These are phyloP conservation scores for Iris macrosiphon DNA, from an alignment of 106 monocot genomes.

Conservation along the genomic window DNA sequence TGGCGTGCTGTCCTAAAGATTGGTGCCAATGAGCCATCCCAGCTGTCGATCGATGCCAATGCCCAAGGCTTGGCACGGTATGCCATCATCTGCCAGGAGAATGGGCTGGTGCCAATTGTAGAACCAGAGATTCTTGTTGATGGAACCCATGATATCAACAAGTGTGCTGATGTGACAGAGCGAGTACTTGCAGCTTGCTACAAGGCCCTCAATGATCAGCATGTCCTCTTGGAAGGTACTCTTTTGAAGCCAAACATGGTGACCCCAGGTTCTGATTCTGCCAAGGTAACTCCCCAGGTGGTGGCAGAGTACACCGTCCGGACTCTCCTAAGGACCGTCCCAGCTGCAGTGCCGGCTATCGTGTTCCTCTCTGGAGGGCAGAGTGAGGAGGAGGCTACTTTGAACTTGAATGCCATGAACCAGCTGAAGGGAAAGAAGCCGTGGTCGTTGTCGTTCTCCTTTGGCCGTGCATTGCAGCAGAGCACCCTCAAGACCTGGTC, in stretches of 20 bases:
- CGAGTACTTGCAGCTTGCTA: conserved; percentile 33
- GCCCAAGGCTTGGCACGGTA: conserved; percentile 31
- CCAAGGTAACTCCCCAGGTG: conserved; percentile 25
- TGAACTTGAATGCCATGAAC: conserved; percentile 32
- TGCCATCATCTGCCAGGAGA: conserved; percentile 43
- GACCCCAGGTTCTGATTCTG: conserved; percentile 29
- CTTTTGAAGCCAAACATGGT: conserved; percentile 45
- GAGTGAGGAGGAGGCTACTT: conserved; percentile 30
- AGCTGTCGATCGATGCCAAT: conserved; percentile 24
- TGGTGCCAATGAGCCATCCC: conserved; percentile 17
- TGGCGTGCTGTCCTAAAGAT: conserved; percentile 40
- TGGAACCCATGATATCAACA: conserved; percentile 21
- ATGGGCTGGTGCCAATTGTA: conserved; percentile 31
- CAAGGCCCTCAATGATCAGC: conserved; percentile 31
- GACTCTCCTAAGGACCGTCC: conserved; percentile 32
- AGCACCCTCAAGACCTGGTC: conserved; percentile 41
- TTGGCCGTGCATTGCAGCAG: conserved; percentile 33
- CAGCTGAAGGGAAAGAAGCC: conserved; percentile 33
- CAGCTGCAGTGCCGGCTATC: conserved; percentile 30
- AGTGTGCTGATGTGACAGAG: conserved; percentile 28
- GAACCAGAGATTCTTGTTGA: conserved; percentile 40
- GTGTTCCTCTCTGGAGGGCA: conserved; percentile 35
- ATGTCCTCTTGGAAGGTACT: conserved; percentile 34
- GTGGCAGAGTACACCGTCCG: conserved; percentile 38
- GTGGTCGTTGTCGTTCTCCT: conserved; percentile 30